Conservation (phyloP, 2,329 filamentous ascomycete genomes). For the Phialophora tarda region DNA sequence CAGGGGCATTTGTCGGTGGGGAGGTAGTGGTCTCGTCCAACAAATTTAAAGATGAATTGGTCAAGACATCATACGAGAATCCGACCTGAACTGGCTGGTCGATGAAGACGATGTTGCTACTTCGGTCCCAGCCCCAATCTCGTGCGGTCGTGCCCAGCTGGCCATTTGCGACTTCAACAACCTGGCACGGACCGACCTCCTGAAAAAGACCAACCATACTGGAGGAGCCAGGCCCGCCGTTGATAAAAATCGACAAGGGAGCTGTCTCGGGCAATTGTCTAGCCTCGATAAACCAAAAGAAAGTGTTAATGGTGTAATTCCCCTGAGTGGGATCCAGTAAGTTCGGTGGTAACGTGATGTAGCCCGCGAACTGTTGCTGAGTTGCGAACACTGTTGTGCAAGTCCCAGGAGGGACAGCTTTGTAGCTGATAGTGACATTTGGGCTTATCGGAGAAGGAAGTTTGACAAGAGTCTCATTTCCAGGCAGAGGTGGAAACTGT, state of each 20-base stretch:
- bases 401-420: constrained; percentile 62
- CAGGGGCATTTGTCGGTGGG: constrained; percentile 43
- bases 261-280: constrained; percentile 52
- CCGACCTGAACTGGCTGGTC: constrained; percentile 58
- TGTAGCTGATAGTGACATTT: constrained; percentile 71
- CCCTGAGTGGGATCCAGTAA: constrained; percentile 42
- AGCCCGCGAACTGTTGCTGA: constrained; percentile 74
- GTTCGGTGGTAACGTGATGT: constrained; percentile 64
- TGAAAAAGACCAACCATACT: constrained; percentile 60
- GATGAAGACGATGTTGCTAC: constrained; percentile 50
- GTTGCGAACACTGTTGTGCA: constrained; percentile 68
- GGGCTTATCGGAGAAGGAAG: constrained; percentile 65
- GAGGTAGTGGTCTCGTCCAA: constrained; percentile 42
- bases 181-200: constrained; percentile 54
- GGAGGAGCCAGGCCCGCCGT: constrained; percentile 59
- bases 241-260: constrained; percentile 59
- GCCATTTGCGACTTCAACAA: constrained; percentile 50
- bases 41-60: constrained; percentile 52
- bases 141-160: constrained; percentile 52
- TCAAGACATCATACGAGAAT: constrained; percentile 56
- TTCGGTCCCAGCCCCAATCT: constrained; percentile 58
- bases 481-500: constrained; percentile 34
- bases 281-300: constrained; percentile 53
- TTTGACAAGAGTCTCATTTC: constrained; percentile 52
- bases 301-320: constrained; percentile 46